phyloP scores from a whole-genome alignment of 2,329 filamentous ascomycete species.

The Aspergillus persii region DNA sequence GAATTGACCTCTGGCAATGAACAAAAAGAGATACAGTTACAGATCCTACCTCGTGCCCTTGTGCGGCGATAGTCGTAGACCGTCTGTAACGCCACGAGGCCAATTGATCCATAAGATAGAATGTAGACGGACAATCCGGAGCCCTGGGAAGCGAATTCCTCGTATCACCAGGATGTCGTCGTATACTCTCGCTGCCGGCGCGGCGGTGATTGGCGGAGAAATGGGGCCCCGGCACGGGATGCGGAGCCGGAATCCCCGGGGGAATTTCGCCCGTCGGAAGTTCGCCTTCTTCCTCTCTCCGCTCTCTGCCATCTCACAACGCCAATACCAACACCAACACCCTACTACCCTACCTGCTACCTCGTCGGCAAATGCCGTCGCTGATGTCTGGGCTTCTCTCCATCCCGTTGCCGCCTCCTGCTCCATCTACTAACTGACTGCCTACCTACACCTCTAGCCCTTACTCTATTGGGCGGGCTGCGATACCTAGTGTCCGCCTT shows the following conservation, averaged over 20 bases:
- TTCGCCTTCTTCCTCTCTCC: neutral
- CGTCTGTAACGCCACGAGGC: neutral
- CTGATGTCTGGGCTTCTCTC: neutral
- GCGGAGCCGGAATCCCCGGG: conserved; percentile 16
- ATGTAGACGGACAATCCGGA: conserved; percentile 4
- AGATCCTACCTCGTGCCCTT: no score
- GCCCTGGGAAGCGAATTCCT: conserved; percentile 16
- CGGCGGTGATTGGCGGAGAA: conserved; percentile 35
- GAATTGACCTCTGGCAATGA: neutral
- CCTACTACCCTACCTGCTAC: neutral
- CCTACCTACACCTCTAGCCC: no score
- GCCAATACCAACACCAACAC: no score
- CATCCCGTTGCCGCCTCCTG: neutral
- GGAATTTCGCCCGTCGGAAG: conserved; percentile 23
- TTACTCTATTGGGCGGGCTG: conserved; percentile 1
- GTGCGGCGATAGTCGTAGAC: no score
- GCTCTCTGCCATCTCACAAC: neutral
- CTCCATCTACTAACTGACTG: neutral
- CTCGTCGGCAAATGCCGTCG: conserved; percentile 7
- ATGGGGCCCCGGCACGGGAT: conserved; percentile 22
- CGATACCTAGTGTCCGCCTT: neutral
- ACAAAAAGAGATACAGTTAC: neutral
- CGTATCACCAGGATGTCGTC: conserved; percentile 14
- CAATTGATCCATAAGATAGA: neutral
- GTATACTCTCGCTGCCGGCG: no score